A percentile compares a stretch with the other conserved stretches of the same genome.
Conservation (phyloP, 192 early-diverging fungal genomes). For the Thamnidium elegans region DNA sequence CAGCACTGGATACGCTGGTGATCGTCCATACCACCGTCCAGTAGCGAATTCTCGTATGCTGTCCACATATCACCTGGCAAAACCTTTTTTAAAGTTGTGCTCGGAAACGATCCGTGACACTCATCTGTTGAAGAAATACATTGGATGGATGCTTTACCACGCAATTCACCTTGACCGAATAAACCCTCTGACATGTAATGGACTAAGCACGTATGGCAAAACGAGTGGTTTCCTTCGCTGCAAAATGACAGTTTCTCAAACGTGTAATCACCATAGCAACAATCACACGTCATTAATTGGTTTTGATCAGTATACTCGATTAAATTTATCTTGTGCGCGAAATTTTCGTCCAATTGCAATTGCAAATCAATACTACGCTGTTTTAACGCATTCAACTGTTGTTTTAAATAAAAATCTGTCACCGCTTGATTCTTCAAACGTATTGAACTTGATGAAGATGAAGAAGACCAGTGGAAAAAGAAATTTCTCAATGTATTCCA, state of each 20-base stretch:
- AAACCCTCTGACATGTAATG: constrained; percentile 40
- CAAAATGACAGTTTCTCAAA: constrained; percentile 43
- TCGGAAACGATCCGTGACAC: constrained; percentile 32
- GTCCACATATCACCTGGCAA: constrained; percentile 30
- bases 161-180: constrained; percentile 42
- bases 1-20: constrained; percentile 32
- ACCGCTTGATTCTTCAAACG: constrained; percentile 14
- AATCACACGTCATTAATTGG: constrained; percentile 46
- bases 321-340: constrained; percentile 35
- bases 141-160: constrained; percentile 25
- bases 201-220: constrained; percentile 40
- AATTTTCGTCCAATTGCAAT: constrained; percentile 18
- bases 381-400: constrained; percentile 9
- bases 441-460: not conserved
- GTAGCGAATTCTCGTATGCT: constrained; percentile 27
- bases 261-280: constrained; percentile 44
- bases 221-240: constrained; percentile 40
- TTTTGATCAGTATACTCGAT: constrained; percentile 27
- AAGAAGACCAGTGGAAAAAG: constrained; percentile 23
- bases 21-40: constrained; percentile 20
- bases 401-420: constrained; percentile 23
- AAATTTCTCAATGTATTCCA: constrained; percentile 34
- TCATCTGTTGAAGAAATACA: constrained; percentile 29
- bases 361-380: constrained; percentile 14
- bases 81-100: constrained; percentile 18